Percentiles rank a stretch among this genome's conserved stretches.
phyloP scores from a whole-genome alignment of 177 flowering plant genomes.

The Vitis hybrid region DNA sequence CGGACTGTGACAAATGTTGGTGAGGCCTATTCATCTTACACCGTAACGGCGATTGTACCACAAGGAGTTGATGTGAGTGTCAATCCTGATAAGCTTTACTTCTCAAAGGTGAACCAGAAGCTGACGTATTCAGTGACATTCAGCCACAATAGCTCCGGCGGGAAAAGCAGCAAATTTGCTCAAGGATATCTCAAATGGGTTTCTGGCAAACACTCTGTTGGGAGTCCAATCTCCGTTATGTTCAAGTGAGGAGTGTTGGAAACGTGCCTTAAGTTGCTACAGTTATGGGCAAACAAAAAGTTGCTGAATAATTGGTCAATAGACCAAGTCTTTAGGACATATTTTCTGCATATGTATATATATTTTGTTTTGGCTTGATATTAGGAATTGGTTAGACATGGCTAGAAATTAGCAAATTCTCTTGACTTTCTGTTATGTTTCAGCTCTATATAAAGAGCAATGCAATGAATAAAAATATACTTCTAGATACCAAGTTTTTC shows the following conservation, averaged over 20 bases:
- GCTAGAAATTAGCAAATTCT: too few species aligned
- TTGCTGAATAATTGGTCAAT: too few species aligned
- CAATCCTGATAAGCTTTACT: conserved; percentile 22
- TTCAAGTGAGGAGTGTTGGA: conserved; percentile 14
- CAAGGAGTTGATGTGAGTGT: conserved; percentile 32
- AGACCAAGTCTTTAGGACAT: too few species aligned
- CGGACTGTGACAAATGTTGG: conserved; percentile 60
- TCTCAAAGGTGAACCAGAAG: conserved; percentile 30
- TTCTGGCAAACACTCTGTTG: conserved; percentile 24
- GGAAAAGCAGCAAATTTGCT: not conserved
- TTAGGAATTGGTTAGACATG: too few species aligned
- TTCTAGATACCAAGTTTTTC: too few species aligned
- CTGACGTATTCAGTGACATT: conserved; percentile 31
- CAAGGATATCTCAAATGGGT: conserved; percentile 36
- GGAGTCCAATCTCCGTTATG: conserved; percentile 30
- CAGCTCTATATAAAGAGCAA: too few species aligned
- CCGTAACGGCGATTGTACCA: conserved; percentile 13
- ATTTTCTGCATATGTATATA: too few species aligned
- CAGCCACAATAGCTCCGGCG: not conserved
- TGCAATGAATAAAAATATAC: too few species aligned
- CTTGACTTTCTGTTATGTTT: too few species aligned
- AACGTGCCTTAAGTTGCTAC: too few species aligned
- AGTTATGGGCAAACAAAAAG: too few species aligned
- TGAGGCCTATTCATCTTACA: conserved; percentile 26
- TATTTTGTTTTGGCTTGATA: too few species aligned